These are phyloP conservation scores for Musa balbisiana DNA, from an alignment of 202 grass and related monocot species.

Conservation along the genomic window DNA sequence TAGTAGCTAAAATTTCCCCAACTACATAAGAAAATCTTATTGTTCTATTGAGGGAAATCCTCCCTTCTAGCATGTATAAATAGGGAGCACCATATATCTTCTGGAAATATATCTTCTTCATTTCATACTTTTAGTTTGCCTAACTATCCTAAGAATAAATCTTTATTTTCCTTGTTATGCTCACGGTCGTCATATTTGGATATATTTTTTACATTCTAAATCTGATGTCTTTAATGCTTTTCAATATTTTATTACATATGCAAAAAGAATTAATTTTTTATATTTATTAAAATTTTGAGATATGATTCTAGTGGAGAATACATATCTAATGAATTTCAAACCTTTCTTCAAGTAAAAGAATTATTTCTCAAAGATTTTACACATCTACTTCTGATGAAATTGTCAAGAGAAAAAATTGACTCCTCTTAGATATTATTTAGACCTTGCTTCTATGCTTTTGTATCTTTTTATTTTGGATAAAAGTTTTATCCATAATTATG, in stretches of 20 bases:
- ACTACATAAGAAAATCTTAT: too few species aligned
- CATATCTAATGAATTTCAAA: not conserved
- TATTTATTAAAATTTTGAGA: not conserved
- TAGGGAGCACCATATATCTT: too few species aligned
- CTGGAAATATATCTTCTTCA: too few species aligned
- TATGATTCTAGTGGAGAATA: not conserved
- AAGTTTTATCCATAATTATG: not conserved
- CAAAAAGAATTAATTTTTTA: not conserved
- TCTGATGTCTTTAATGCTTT: not conserved
- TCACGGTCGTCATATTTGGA: not conserved
- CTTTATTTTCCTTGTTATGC: not conserved
- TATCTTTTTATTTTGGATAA: not conserved
- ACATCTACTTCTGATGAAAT: not conserved
- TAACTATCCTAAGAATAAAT: too few species aligned
- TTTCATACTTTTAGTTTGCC: too few species aligned
- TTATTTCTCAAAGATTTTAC: not conserved
- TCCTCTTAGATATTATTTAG: not conserved
- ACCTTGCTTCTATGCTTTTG: not conserved
- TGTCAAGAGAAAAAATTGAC: not conserved
- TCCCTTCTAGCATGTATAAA: too few species aligned
- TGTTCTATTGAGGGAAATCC: too few species aligned
- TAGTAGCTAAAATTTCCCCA: too few species aligned
- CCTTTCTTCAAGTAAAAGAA: not conserved
- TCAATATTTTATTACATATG: not conserved
- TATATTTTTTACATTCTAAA: not conserved